These are phyloP conservation scores for Monosporascus sp. DNA, from an alignment of 2,329 filamentous ascomycete species.

Conservation along the genomic window DNA sequence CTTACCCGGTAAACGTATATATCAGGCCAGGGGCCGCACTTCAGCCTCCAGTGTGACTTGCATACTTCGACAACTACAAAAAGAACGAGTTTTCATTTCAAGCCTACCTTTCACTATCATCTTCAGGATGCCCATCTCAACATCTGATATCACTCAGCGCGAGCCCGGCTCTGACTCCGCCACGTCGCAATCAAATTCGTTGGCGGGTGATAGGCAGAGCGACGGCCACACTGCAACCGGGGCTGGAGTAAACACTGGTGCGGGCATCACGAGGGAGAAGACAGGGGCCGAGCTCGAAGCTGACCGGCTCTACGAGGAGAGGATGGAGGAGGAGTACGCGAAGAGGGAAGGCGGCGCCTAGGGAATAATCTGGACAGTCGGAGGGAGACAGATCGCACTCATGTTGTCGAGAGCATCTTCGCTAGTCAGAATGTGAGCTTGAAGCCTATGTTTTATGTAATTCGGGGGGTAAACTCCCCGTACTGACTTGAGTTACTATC, in stretches of 20 bases:
- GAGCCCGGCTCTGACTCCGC: neutral
- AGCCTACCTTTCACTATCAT: no score
- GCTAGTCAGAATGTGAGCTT: no score
- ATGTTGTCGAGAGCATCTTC: no score
- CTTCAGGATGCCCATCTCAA: slow-evolving; percentile 3
- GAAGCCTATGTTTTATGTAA: no score
- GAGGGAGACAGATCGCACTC: no score
- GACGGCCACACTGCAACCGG: slow-evolving; percentile 24
- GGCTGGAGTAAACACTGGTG: slow-evolving; percentile 45
- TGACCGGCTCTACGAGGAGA: slow-evolving; percentile 45
- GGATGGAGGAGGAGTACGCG: slow-evolving; percentile 52
- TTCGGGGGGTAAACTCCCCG: no score
- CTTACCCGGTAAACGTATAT: no score
- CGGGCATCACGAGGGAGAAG: slow-evolving; percentile 41
- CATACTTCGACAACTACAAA: no score
- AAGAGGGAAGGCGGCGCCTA: slow-evolving; percentile 48
- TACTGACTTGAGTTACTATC: no score
- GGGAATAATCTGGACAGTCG: no score
- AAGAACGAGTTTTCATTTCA: neutral
- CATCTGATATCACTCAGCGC: neutral
- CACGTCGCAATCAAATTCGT: neutral
- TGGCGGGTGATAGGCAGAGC: neutral
- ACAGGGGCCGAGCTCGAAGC: slow-evolving; percentile 45
- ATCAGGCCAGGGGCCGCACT: no score
- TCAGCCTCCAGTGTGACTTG: no score